Base-by-base conservation (phyloP, 768 basidiomycete species). In the Lactarius sanguifluus region DNA sequence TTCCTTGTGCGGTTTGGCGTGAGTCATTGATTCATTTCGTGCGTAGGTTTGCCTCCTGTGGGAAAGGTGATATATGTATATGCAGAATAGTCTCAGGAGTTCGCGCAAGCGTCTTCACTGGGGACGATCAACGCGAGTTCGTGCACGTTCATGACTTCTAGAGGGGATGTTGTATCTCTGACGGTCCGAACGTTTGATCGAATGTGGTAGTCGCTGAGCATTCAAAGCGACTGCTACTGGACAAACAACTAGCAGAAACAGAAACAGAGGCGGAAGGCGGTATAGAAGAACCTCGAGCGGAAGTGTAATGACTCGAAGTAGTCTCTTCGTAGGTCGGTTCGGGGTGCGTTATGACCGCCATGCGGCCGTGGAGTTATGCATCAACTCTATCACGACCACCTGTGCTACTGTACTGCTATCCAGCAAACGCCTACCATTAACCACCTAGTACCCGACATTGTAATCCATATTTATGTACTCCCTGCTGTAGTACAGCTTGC, bases 401-500 rank as follows among this genome's bases (percentile, higher is more conserved):
- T 25, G 13, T 52, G 2, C 25, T 15, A 52, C 47, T 23, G 10
- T 47, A 23, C n/a, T 47, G 45, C 45, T n/a, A 23, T 20, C n/a
- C 47, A 50, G 23, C 50, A 52, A 25, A 52, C 47, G 47, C 47
- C 10, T 25, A 45, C 45, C 50, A 15, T 52, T 23, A 23, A 50
- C 23, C 47, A 13, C 12, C 25, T 10, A 15, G 15, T 28, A 52
- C 50, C 6, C 13, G 15, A 15, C 50, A 52, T 13, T 10, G 12
- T 56, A 20, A 18, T 28, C 10, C 54, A 56, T 25, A 60, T 34
- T 23, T 18, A n/a, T 28, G 54, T n/a, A 60, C 72, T 72, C 52
- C 25, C 75, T 69, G 43, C 75, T 69, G 45, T 81, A 77, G 71
- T 82, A 81, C 67, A 72, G 76, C 71, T 77, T 79, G 73, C 70